These are phyloP conservation scores for Ceraceosorus guamensis DNA, from an alignment of 1,284 basidiomycete species.

Conservation along the genomic window DNA sequence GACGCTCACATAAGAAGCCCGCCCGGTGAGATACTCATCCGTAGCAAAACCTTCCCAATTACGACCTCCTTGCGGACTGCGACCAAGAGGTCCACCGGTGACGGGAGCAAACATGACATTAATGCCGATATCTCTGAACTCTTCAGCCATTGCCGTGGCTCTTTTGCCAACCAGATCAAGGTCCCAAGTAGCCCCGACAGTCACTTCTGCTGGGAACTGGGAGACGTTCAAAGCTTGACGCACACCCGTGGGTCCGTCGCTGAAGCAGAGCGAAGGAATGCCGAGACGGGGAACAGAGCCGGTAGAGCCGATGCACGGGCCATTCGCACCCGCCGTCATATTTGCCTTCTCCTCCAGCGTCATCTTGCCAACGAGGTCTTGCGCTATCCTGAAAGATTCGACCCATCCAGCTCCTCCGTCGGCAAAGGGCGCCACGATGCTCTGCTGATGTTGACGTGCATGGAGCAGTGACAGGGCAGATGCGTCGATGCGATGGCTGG, in stretches of 20 bases:
- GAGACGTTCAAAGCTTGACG: conserved; percentile 50
- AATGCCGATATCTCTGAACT: conserved; percentile 71
- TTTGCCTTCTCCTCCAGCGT: conserved; percentile 52
- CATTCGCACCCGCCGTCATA: conserved; percentile 49
- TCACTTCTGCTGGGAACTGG: conserved; percentile 64
- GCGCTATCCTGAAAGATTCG: conserved; percentile 23
- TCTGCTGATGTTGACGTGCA: too few relatives aligned
- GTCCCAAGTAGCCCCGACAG: conserved; percentile 64
- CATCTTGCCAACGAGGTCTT: conserved; percentile 47
- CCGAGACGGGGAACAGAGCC: conserved; percentile 59
- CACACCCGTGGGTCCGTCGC: conserved; percentile 57
- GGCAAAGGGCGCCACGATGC: too few relatives aligned
- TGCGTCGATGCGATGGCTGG: too few relatives aligned
- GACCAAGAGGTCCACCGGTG: conserved; percentile 49
- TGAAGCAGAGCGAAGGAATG: conserved; percentile 64
- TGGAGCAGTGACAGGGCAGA: too few relatives aligned
- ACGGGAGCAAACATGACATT: conserved; percentile 59
- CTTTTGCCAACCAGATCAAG: conserved; percentile 66
- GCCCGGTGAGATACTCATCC: conserved; percentile 39
- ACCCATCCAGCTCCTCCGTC: too few relatives aligned
- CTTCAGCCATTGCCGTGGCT: conserved; percentile 68
- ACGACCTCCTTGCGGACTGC: conserved; percentile 57
- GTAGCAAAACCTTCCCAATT: conserved; percentile 65
- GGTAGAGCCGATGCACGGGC: conserved; percentile 14
- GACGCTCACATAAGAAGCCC: conserved; percentile 27